phyloP scores from a whole-genome alignment of 768 basidiomycete species.

The Macrocybe gigantea region DNA sequence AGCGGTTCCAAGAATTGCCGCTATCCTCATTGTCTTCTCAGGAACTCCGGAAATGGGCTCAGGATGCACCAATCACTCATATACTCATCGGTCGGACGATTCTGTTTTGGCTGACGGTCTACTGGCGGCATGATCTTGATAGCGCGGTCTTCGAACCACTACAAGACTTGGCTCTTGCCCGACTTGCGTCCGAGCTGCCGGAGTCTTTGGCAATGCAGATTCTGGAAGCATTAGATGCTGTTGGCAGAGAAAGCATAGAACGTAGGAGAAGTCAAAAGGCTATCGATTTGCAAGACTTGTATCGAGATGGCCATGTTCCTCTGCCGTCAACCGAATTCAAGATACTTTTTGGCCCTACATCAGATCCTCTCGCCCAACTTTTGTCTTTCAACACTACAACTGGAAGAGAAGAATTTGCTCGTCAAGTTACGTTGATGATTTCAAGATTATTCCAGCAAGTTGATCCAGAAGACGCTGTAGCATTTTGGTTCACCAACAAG shows the following conservation, averaged over 20 bases:
- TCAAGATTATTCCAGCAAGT: conserved; percentile 32
- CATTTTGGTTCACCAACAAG: conserved; percentile 30
- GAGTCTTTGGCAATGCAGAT: conserved; percentile 18
- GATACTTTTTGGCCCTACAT: conserved; percentile 15
- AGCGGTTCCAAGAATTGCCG: conserved; percentile 41
- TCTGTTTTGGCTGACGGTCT: conserved; percentile 63
- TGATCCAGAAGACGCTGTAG: conserved; percentile 37
- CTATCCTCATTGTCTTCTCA: conserved; percentile 18
- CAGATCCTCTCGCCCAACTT: conserved; percentile 19
- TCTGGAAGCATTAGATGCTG: conserved; percentile 21
- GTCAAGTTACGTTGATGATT: conserved; percentile 34
- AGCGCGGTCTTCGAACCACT: conserved; percentile 26
- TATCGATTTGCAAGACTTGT: conserved; percentile 8
- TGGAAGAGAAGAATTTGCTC: conserved; percentile 38
- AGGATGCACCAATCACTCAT: conserved; percentile 43
- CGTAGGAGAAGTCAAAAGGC: conserved; percentile 10
- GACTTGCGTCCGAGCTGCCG: conserved; percentile 22
- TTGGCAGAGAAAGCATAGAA: conserved; percentile 8
- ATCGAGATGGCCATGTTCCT: background rate
- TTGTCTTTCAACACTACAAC: conserved; percentile 25
- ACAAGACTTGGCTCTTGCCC: conserved; percentile 15
- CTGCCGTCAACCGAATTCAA: conserved; percentile 1
- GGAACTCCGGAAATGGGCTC: conserved; percentile 30
- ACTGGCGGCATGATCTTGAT: conserved; percentile 60
- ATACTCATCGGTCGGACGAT: conserved; percentile 56